These are phyloP conservation scores for Dichomitus squalens DNA, from an alignment of 1,284 basidiomycete species.

Conservation along the genomic window DNA sequence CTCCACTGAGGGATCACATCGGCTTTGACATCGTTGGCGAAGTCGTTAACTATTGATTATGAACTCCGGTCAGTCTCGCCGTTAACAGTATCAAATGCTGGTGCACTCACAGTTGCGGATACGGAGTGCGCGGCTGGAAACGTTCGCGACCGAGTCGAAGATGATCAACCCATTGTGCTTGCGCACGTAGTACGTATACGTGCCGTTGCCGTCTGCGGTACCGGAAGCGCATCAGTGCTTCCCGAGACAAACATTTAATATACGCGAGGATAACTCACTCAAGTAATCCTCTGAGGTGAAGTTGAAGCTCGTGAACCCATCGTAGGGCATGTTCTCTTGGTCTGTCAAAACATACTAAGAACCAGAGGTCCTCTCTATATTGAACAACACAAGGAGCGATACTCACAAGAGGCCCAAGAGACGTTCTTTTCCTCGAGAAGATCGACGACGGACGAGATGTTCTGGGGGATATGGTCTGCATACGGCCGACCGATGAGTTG, in stretches of 20 bases:
- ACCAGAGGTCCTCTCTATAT: not conserved
- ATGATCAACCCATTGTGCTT: constrained; percentile 66
- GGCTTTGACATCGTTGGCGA: constrained; percentile 53
- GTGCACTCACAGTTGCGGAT: constrained; percentile 52
- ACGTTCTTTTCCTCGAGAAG: constrained; percentile 62
- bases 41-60: constrained; percentile 47
- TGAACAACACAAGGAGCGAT: too few species aligned
- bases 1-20: constrained; percentile 60
- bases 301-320: constrained; percentile 48
- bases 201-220: constrained; percentile 32
- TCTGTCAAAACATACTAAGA: constrained; percentile 28
- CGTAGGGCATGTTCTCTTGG: constrained; percentile 63
- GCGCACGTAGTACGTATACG: constrained; percentile 55
- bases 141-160: constrained; percentile 49
- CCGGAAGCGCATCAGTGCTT: not conserved
- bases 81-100: too few species aligned
- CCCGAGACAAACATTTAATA: not conserved
- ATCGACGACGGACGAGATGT: constrained; percentile 64
- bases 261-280: constrained; percentile 27
- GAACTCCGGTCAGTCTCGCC: not conserved
- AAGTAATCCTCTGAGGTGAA: constrained; percentile 49
- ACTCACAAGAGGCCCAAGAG: constrained; percentile 47
- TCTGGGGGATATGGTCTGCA: constrained; percentile 32
- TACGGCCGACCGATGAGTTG: not conserved
- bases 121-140: constrained; percentile 45